These are phyloP conservation scores for Suillus sp. DNA, from an alignment of 768 basidiomycete species.

Conservation along the genomic window DNA sequence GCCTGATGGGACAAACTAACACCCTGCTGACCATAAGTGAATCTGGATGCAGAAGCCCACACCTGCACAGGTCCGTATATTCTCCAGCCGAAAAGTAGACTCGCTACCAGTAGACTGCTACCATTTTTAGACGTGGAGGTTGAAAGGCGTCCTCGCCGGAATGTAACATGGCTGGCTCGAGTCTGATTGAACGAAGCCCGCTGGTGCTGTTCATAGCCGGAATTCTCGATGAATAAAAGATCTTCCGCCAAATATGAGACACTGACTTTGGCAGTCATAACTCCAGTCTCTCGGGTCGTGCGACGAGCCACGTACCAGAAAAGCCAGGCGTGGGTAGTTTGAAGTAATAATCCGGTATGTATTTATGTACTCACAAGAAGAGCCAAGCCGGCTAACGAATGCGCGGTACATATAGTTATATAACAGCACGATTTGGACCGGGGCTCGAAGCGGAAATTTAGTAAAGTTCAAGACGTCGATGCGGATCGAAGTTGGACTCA, in stretches of 20 bases:
- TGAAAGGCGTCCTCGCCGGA: background rate
- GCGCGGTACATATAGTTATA: background rate
- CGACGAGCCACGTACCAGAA: background rate
- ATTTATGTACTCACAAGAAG: conserved; percentile 3
- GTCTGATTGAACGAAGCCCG: background rate
- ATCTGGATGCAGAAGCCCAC: too few species aligned
- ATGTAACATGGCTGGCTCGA: too few species aligned
- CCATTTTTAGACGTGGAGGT: conserved; percentile 3
- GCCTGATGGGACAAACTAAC: background rate
- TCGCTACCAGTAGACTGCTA: background rate
- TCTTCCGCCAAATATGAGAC: background rate
- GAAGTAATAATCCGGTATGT: background rate
- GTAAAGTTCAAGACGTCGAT: background rate
- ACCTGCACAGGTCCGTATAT: background rate
- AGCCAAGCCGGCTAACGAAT: background rate
- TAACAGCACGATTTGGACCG: background rate
- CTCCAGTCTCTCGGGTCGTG: background rate
- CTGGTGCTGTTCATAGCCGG: background rate
- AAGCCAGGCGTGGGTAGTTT: background rate
- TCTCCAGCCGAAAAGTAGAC: background rate
- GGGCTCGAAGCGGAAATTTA: background rate
- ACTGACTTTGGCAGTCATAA: background rate
- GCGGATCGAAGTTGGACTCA: background rate
- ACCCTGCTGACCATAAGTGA: background rate
- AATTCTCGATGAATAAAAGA: background rate